Base-by-base conservation (phyloP, 441 rosid species). In the Erodium texanum region DNA sequence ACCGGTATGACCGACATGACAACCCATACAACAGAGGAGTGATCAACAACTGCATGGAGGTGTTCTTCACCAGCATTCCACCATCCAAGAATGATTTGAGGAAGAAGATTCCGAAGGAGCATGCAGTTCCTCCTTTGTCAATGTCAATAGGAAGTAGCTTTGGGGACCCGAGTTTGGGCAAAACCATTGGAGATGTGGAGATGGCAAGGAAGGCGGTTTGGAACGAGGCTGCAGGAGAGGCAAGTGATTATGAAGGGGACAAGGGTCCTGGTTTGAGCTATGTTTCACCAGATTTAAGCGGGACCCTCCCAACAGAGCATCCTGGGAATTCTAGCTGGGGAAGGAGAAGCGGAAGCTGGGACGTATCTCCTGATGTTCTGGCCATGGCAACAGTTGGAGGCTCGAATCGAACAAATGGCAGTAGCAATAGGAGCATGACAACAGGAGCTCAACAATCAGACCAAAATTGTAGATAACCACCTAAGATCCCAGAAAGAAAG, bases 281-380 rank as follows among this genome's bases (percentile, higher is more conserved):
- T 85, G 64, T 90, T 93, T 65, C 96, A 92, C 0, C 89, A 86
- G 56, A 73, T 86, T 50, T 85, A 96, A 81, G 78, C 80, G 56
- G 56, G 5, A 48, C 56, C 7, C 56, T 48, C 19, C 77, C 87
- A 3, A 87, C 56, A 19, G 56, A 19, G 24, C 92, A 93, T 71
- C 89, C 91, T 12, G 84, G 97, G 70, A 82, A 92, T 61, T 89
- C 97, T 15, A 93, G 98, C 59, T 86, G 97, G 98, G 98, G 97
- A 77, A 87, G 96, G 76, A 90, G 86, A 76, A 93, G 97, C 24
- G 98, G 98, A 76, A 89, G 94, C 88, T 90, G 97, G 98, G 97
- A 90, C 70, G 89, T 87, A 88, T 88, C 98, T n/a, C 96, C 98
- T 1, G 97, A 90, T 80, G 88, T 90, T 70, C 87, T 85, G 62